Evolutionary conservation across 768 basidiomycete genomes (phyloP), one percentile per base, ranked within the genome.

Genomic region (Exidia glandulosa): DNA sequence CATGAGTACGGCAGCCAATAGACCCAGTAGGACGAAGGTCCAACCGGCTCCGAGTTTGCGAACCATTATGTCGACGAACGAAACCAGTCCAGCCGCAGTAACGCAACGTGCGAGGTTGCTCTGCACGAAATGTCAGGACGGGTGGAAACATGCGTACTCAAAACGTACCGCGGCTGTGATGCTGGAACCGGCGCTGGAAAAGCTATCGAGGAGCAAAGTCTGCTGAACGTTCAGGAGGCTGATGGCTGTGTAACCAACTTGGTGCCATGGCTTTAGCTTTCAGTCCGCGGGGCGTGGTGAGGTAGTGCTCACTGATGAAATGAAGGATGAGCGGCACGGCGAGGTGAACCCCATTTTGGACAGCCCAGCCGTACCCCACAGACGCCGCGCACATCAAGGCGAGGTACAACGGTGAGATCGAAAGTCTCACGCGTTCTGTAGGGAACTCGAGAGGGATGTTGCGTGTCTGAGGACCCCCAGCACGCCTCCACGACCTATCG

Each of bases 41-140:
- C 85, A 89, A 5, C 87, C 87, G 3, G 77, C 64, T 13, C 82
- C 81, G n/a, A 90, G 71, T 2, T 74, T 78, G n/a, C 76, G 74
- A 33, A 88, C 70, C 30, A 88, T 78, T 13, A 82, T 68, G 60
- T 87, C 78, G 47, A 88, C 81, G 23, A 85, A 74, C 2, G 87
- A 82, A 6, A 88, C 82, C 32, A 80, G 65, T 0, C 71, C 75
- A 2, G 87, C 87, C 55, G 82, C 82, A 41, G 86, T 62, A 2
- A 76, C 73, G 66, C 86, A 87, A 33, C 87, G 82, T 10, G 86
- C 77, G 25, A 88, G 70, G 63, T 89, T 89, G 66, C 84, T 88
- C 87, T 90, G 65, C 47, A 27, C 34, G 25, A 37, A 32, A 32
- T 58, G 54, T 41, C 37, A 27, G n/a, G n/a, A 56, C 27, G 52